Percentiles rank a stretch among this genome's conserved stretches.
These are phyloP conservation scores for Cordyceps farinosa DNA, from an alignment of 2,329 filamentous ascomycete species.

Conservation along the genomic window DNA sequence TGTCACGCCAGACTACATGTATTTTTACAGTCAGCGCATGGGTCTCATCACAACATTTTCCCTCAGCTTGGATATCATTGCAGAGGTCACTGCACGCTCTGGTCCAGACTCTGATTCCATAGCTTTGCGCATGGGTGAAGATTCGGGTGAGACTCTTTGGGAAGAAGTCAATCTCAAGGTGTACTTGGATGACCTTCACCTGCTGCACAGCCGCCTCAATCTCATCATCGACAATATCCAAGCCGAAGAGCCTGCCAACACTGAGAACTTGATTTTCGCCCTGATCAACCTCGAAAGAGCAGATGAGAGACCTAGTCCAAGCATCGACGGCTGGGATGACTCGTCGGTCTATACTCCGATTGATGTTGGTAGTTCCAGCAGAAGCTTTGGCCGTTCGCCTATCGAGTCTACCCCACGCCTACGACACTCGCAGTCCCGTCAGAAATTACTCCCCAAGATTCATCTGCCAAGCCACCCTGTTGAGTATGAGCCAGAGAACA, in stretches of 20 bases:
- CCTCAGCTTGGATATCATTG: constrained; percentile 70
- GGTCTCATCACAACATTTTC: constrained; percentile 83
- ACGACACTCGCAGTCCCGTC: constrained; percentile 31
- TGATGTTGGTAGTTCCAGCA: constrained; percentile 47
- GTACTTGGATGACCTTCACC: constrained; percentile 80
- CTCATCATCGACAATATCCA: constrained; percentile 78
- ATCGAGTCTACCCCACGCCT: constrained; percentile 35
- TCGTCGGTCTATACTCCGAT: constrained; percentile 61
- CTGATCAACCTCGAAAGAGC: constrained; percentile 72
- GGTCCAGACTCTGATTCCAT: constrained; percentile 92
- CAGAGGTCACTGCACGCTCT: constrained; percentile 84
- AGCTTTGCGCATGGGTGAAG: constrained; percentile 71
- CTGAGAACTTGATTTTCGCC: constrained; percentile 67
- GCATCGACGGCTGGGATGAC: constrained; percentile 89
- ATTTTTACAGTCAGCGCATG: constrained; percentile 95
- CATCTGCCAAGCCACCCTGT: constrained; percentile 79
- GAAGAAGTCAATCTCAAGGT: constrained; percentile 83
- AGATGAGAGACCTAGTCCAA: constrained; percentile 60
- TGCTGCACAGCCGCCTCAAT: constrained; percentile 81
- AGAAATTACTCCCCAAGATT: constrained; percentile 61
- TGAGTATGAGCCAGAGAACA: constrained; percentile 77
- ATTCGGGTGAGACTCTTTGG: constrained; percentile 59
- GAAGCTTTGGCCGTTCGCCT: constrained; percentile 30
- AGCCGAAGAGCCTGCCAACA: constrained; percentile 62
- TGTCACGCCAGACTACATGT: constrained; percentile 81